phyloP scores from a whole-genome alignment of 371 early-diverging fungal genomes.

The Apophysomyces sp. region DNA sequence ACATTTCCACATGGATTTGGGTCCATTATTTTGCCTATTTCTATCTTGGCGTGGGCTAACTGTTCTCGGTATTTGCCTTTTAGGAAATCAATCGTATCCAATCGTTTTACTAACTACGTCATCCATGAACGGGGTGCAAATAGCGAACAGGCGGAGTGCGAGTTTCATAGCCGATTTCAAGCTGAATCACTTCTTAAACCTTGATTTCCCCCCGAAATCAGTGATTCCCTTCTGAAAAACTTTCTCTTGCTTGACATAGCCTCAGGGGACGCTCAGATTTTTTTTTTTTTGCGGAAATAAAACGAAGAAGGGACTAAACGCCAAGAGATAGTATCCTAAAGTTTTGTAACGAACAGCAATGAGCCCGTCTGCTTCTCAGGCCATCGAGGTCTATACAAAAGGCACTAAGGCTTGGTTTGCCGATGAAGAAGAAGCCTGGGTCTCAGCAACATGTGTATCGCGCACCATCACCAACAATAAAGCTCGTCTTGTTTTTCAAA shows the following conservation, averaged over 20 bases:
- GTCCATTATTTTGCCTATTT: too few relatives aligned
- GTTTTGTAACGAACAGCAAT: conserved; percentile 3
- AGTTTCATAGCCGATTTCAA: too few relatives aligned
- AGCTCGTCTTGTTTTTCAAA: conserved; percentile 60
- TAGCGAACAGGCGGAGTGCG: too few relatives aligned
- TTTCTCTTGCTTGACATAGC: neutral
- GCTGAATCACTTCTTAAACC: too few relatives aligned
- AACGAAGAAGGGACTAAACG: too few relatives aligned
- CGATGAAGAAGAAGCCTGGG: conserved; percentile 85
- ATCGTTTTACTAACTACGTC: too few relatives aligned
- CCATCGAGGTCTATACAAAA: conserved; percentile 61
- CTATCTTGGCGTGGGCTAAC: too few relatives aligned
- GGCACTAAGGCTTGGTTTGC: conserved; percentile 88
- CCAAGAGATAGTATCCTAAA: neutral
- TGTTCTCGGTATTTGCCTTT: too few relatives aligned
- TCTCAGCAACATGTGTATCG: conserved; percentile 67
- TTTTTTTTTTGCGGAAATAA: neutral
- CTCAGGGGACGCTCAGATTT: neutral
- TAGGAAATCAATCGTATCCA: too few relatives aligned
- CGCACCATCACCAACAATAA: conserved; percentile 53
- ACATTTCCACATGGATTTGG: too few relatives aligned
- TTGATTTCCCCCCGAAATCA: too few relatives aligned
- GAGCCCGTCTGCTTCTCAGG: conserved; percentile 29
- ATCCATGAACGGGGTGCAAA: too few relatives aligned
- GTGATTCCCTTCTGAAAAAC: neutral